Base-by-base conservation (phyloP, 495 filamentous ascomycete genomes). In the Talaromyces liani region DNA sequence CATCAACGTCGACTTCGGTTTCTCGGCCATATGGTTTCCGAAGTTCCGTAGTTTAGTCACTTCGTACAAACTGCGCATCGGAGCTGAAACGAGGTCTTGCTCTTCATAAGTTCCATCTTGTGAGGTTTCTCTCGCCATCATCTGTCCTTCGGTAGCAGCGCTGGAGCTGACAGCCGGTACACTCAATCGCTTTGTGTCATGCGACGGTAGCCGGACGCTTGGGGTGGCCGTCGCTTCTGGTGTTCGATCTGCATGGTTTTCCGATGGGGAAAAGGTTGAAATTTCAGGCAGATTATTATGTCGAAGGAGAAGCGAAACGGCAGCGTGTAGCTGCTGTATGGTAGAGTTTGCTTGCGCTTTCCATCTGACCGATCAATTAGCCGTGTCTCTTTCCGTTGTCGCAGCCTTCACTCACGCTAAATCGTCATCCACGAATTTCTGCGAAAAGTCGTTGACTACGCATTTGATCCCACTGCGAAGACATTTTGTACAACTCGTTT, bases 21-120 rank as follows among this genome's bases (percentile, higher is more conserved):
- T 75, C 63, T 79, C 75, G 16, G 72, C 73, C 27, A 70, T 71
- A 58, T 78, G 78, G 58, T 76, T 77, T n/a, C 82, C 70, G 60
- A 85, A 63, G 49, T 84, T 80, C 31, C 81, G 76, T 59, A 86
- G 69, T 51, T 82, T 85, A 6, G 84, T 86, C 31, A 86, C 84
- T 64, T 85, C 84, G 67, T 84, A 86, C 24, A 86, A 68, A 70
- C 80, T 84, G 60, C 81, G 78, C 82, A 86, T 85, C 0, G 84
- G 84, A 5, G 80, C 82, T 1, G 81, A 74, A 29, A 85, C 80
- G 36, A 85, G 61, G 8, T 77, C 75, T 20, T 77, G 73, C 59
- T 76, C 74, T 51, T 80, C 79, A 14, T 79, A 67, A 61, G 78
- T 74, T n/a, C 75, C 77, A 31, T 84, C 82, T 59, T 79, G 80